Evolutionary conservation across 2,329 filamentous ascomycete species (phyloP).

Genomic region (Exutisphaerella laricina): DNA sequence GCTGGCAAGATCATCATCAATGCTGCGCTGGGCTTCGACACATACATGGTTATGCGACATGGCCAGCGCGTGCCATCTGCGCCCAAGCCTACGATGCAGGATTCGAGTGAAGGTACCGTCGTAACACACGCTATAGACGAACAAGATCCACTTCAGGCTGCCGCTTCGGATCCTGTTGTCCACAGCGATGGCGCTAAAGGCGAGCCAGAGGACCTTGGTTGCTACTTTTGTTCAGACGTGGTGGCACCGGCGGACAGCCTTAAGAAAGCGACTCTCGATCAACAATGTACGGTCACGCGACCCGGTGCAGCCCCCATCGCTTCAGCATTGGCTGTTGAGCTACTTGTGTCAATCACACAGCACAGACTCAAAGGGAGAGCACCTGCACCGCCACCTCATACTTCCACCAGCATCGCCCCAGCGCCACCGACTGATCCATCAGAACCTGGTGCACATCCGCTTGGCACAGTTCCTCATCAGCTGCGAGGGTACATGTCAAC

Average conservation of each 20-base stretch:
- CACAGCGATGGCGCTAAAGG: slow-evolving; percentile 9
- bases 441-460: slow-evolving; percentile 44
- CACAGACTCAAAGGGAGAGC: slow-evolving; percentile 46
- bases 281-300: slow-evolving; percentile 95
- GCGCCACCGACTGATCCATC: slow-evolving; percentile 32
- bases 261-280: slow-evolving; percentile 91
- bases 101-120: slow-evolving; percentile 21
- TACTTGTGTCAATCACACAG: slow-evolving; percentile 81
- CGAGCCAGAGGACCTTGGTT: slow-evolving; percentile 63
- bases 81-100: slow-evolving; percentile 10
- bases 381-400: slow-evolving; percentile 30
- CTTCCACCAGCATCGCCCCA: slow-evolving; percentile 25
- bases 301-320: slow-evolving; percentile 90
- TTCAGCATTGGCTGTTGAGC: slow-evolving; percentile 82
- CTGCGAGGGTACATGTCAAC: slow-evolving; percentile 70
- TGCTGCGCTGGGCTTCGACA: slow-evolving; percentile 91
- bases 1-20: slow-evolving; percentile 94
- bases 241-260: slow-evolving; percentile 90
- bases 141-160: slow-evolving; percentile 17
- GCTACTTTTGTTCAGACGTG: slow-evolving; percentile 98
- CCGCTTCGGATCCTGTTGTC: slow-evolving; percentile 19
- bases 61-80: slow-evolving; percentile 51
- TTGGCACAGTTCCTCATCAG: slow-evolving; percentile 70
- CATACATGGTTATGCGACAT: slow-evolving; percentile 95
- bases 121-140: slow-evolving; percentile 21